phyloP scores from a whole-genome alignment of 2,329 filamentous ascomycete genomes.

The Colletotrichum sp. region DNA sequence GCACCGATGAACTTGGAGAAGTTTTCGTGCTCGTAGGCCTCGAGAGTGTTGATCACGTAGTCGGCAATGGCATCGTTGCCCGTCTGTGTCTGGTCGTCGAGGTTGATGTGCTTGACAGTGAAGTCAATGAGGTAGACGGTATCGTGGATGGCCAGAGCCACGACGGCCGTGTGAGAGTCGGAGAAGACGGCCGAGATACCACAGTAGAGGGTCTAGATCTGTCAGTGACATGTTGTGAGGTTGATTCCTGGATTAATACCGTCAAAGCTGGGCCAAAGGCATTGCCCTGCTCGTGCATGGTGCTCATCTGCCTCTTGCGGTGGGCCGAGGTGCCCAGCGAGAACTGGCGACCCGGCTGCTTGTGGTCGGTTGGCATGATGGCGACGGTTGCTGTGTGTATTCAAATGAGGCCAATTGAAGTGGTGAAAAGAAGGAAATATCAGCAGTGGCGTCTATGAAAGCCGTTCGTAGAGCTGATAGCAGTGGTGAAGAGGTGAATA shows the following conservation, averaged over 20 bases:
- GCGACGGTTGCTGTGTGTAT: neutral
- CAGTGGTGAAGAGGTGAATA: too few species aligned
- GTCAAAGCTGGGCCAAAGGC: slow-evolving; percentile 51
- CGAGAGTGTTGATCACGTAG: slow-evolving; percentile 62
- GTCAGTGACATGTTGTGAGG: neutral
- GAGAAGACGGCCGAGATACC: slow-evolving; percentile 64
- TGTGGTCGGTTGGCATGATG: neutral
- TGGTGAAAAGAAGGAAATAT: neutral
- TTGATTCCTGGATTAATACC: slow-evolving; percentile 32
- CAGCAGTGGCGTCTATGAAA: neutral
- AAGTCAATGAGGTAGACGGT: slow-evolving; percentile 79
- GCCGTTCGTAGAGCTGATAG: neutral
- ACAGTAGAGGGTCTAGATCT: slow-evolving; percentile 60
- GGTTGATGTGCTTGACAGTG: slow-evolving; percentile 62
- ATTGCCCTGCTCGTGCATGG: slow-evolving; percentile 46
- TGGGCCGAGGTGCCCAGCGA: slow-evolving; percentile 49
- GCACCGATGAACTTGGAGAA: slow-evolving; percentile 77
- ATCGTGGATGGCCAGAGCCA: slow-evolving; percentile 76
- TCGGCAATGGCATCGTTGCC: slow-evolving; percentile 59
- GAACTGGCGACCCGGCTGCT: slow-evolving; percentile 39
- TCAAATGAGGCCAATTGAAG: neutral
- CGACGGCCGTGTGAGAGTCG: slow-evolving; percentile 56
- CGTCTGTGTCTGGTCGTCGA: slow-evolving; percentile 42
- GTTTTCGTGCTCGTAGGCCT: slow-evolving; percentile 67
- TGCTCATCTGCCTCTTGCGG: slow-evolving; percentile 52